Evolutionary conservation across 805 yeast genomes (phyloP).

Genomic region (Kuraishia hungarica): DNA sequence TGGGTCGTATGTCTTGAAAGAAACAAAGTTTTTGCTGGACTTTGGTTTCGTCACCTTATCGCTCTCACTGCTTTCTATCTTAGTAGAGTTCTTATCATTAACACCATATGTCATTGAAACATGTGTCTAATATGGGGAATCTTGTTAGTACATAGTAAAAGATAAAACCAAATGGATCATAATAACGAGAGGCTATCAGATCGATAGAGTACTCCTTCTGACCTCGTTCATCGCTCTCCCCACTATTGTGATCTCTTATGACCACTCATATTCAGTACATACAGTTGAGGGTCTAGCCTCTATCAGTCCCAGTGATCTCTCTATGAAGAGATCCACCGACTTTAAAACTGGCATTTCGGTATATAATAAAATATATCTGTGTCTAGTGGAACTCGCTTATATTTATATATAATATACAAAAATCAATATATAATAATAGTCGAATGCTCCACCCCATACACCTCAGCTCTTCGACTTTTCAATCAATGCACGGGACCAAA

Average conservation of each 20-base stretch:
- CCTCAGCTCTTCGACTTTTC: background rate
- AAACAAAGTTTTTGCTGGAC: slow-evolving; percentile 2
- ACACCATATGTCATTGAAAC: slow-evolving; percentile 6
- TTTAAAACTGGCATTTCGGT: slow-evolving; percentile 3
- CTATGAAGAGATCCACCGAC: slow-evolving; percentile 7
- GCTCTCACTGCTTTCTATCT: background rate
- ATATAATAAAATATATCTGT: background rate
- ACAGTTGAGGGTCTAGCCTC: slow-evolving; percentile 8
- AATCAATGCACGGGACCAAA: background rate
- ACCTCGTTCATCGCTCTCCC: no score
- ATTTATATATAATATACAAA: background rate
- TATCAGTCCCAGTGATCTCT: slow-evolving; percentile 4
- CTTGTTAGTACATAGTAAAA: background rate
- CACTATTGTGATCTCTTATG: background rate
- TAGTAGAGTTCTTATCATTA: background rate
- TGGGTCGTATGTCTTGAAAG: slow-evolving; percentile 2
- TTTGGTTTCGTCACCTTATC: background rate
- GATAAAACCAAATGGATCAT: background rate
- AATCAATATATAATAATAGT: background rate
- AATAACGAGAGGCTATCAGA: no score
- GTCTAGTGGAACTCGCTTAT: background rate
- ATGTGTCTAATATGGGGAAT: slow-evolving; percentile 1
- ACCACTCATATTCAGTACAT: background rate
- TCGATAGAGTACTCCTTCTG: no score
- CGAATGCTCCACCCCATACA: background rate